Evolutionary conservation across 2,329 filamentous ascomycete species (phyloP), one percentile per base, ranked within the genome.

Genomic region (Chaetothyriales sp.): DNA sequence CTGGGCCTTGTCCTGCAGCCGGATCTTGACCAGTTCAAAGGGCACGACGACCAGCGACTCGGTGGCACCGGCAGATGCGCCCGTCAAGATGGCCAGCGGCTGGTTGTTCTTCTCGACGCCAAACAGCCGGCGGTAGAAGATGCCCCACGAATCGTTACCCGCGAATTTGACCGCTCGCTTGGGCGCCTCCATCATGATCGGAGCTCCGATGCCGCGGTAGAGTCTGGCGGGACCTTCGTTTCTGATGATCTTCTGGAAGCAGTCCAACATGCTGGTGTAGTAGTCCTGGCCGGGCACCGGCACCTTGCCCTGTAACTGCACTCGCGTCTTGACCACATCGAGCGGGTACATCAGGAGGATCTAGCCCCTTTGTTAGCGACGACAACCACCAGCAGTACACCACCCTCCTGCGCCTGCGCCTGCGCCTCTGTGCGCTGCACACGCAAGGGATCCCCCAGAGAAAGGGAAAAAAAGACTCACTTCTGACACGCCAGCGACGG

Each of bases 111-210:
- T 86, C 51, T 79, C 69, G 51, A 84, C 76, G 59, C 86, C 87
- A 66, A 98, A 96, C 48, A 84, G 67, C 60, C 84, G 83, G 65
- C 88, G 85, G 75, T 94, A 98, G 70, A 95, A 78, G 70, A 88
- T 81, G 63, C 92, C 92, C 92, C 92, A 98, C 68, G 90, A 86
- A 68, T 98, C 92, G 71, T 98, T 98, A 71, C 92, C 92, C 46
- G 92, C 90, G 70, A 98, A 98, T 71, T 98, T 98, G 73, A 87
- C 96, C 44, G 90, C 90, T 72, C 88, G 78, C 79, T 95, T 95
- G 70, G 86, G 83, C 51, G 89, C 89, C 71, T 96, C 90, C 90
- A 98, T 98, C 60, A 96, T 78, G 64, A 98, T 96, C 48, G 92
- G 92, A 22, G 92, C 90, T 44, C 79, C 81, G 69, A 98, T 98